Base-by-base conservation (phyloP, 208 protist species). In the Leishmania major region DNA sequence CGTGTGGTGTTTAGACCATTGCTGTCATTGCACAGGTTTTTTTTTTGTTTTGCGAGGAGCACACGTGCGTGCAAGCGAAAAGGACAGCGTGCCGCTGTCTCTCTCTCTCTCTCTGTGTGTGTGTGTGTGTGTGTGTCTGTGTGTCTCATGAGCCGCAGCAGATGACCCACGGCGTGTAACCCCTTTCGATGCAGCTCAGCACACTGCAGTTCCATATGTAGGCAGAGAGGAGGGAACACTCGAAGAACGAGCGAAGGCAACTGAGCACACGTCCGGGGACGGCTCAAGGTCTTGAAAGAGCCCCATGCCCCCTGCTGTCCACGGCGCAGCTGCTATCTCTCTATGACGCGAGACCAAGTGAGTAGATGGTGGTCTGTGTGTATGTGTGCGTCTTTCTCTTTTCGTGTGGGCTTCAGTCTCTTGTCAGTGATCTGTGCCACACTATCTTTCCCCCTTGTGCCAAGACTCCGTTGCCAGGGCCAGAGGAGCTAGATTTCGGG, bases 91-190 rank as follows among this genome's bases (percentile, higher is more conserved):
- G 25, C 8, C 35, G 67, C 37, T 53, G 28, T 83, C 28, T 83
- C 35, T 82, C 55, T 60, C 47, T 78, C 35, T 83, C 71, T 83
- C 71, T 83, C 71, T 83, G 13, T 28, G 22, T n/a, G 55, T n/a
- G 15, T n/a, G 22, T n/a, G 55, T n/a, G 15, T n/a, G 22, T n/a
- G 15, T n/a, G 37, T 83, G 49, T n/a, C 22, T n/a, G 57, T n/a
- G 15, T n/a, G 57, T 62, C 28, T 62, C 28, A 0, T 13, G 40
- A 72, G 19, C 19, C 10, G 67, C 8, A n/a, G 40, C 40, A 8
- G 67, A n/a, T 72, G 25, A 28, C 22, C 25, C 67, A 47, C 10
- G 22, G 45, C 45, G 4, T 43, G 59, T 64, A 64, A 28, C 19
- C 15, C 40, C 22, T 28, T 47, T 37, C 22, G n/a, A 11, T 69